phyloP scores from a whole-genome alignment of 148 eudicot species.

The Limonium bicolor region DNA sequence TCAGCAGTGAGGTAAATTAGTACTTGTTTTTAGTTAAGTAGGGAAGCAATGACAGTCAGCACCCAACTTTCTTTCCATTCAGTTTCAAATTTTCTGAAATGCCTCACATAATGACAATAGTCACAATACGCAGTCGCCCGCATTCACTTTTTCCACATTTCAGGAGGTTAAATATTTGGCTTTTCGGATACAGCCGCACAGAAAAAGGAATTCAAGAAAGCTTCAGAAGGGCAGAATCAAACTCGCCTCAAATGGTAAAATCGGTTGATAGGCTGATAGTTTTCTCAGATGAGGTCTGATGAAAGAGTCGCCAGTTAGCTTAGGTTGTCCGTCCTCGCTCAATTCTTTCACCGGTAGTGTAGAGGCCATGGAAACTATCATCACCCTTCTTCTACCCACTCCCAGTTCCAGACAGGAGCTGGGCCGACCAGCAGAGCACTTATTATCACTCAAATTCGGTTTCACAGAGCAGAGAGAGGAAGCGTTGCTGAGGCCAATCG shows the following conservation, averaged over 20 bases:
- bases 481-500: constrained; percentile 35
- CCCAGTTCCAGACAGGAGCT: no score
- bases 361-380: constrained; percentile 52
- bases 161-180: neutral
- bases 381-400: constrained; percentile 22
- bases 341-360: constrained; percentile 24
- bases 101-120: no score
- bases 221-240: neutral
- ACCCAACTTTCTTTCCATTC: no score
- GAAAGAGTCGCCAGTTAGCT: constrained; percentile 51
- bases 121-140: no score
- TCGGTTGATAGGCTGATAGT: constrained; percentile 73
- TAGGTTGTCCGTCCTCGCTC: constrained; percentile 14
- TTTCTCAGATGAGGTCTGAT: constrained; percentile 72
- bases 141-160: no score
- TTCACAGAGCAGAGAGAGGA: constrained; percentile 28
- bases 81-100: no score
- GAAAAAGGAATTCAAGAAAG: constrained; percentile 1
- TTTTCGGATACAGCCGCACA: neutral
- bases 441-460: constrained; percentile 9
- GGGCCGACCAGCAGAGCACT: constrained; percentile 4
- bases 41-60: neutral
- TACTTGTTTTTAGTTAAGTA: neutral
- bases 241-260: constrained; percentile 62
- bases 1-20: neutral